A percentile compares a stretch with the other conserved stretches of the same genome.
phyloP scores from a whole-genome alignment of 148 eudicot species.

The Agrostemma githago region DNA sequence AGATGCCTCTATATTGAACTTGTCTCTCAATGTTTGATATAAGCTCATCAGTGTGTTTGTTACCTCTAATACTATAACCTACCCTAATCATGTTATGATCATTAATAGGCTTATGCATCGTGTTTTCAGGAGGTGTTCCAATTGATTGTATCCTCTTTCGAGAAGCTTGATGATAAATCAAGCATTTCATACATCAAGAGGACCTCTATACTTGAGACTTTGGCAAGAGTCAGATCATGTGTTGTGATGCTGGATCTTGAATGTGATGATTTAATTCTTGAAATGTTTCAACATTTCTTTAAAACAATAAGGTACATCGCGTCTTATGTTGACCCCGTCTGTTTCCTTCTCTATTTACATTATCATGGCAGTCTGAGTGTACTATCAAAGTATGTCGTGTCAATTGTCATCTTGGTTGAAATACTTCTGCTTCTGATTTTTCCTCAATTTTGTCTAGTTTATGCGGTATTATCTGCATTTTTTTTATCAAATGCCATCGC shows the following conservation, averaged over 20 bases:
- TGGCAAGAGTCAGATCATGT: constrained; percentile 89
- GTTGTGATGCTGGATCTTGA: constrained; percentile 98
- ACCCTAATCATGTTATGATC: background rate
- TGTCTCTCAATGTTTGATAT: background rate
- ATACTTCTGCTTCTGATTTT: background rate
- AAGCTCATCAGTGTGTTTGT: constrained; percentile 13
- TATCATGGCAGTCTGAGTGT: background rate
- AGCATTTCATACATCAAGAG: constrained; percentile 60
- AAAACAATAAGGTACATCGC: constrained; percentile 56
- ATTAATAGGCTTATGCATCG: background rate
- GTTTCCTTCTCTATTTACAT: background rate
- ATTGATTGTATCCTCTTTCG: constrained; percentile 84
- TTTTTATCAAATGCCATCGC: background rate
- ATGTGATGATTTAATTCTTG: constrained; percentile 63
- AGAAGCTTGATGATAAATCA: constrained; percentile 58
- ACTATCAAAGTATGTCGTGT: background rate
- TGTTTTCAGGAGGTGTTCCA: constrained; percentile 66
- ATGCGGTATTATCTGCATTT: background rate
- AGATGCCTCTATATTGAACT: background rate
- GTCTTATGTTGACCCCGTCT: background rate
- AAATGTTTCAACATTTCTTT: constrained; percentile 84
- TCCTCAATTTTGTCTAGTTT: background rate
- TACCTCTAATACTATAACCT: background rate
- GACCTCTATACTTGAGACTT: constrained; percentile 75
- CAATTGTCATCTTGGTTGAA: background rate